Conservation (phyloP, 805 yeast genomes). For the Wickerhamomyces alni region DNA sequence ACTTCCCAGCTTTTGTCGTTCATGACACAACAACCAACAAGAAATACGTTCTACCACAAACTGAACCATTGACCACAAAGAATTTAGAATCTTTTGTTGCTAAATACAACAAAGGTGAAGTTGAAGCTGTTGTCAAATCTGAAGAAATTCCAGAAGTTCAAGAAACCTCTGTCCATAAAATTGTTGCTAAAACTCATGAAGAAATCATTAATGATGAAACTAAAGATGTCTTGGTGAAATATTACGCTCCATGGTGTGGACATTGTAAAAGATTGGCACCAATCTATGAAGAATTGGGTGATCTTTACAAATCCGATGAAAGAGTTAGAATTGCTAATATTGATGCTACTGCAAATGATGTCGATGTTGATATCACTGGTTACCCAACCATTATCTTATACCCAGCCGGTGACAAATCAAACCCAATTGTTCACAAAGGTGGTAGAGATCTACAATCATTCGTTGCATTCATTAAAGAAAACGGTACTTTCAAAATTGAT, state of each 20-base stretch:
- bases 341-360: slow-evolving; percentile 88
- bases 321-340: slow-evolving; percentile 76
- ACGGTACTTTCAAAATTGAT: slow-evolving; percentile 60
- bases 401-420: slow-evolving; percentile 76
- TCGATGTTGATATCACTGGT: slow-evolving; percentile 74
- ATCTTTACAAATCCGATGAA: slow-evolving; percentile 47
- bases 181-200: slow-evolving; percentile 83
- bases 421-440: slow-evolving; percentile 62
- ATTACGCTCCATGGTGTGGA: slow-evolving; percentile 98
- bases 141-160: slow-evolving; percentile 83
- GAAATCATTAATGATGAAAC: slow-evolving; percentile 48
- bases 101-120: slow-evolving; percentile 56
- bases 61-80: slow-evolving; percentile 39
- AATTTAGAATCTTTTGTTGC: slow-evolving; percentile 58
- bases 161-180: slow-evolving; percentile 63
- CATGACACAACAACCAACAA: slow-evolving; percentile 64
- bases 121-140: slow-evolving; percentile 71
- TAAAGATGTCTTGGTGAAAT: slow-evolving; percentile 79
- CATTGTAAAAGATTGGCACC: slow-evolving; percentile 93
- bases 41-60: slow-evolving; percentile 76
- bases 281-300: slow-evolving; percentile 81
- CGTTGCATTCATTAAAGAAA: slow-evolving; percentile 61
- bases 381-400: slow-evolving; percentile 89
- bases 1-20: slow-evolving; percentile 86
- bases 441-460: slow-evolving; percentile 70